Evolutionary conservation across 805 yeast genomes (phyloP), one percentile per base, ranked within the genome.

Genomic region (Lachancea meyersii): DNA sequence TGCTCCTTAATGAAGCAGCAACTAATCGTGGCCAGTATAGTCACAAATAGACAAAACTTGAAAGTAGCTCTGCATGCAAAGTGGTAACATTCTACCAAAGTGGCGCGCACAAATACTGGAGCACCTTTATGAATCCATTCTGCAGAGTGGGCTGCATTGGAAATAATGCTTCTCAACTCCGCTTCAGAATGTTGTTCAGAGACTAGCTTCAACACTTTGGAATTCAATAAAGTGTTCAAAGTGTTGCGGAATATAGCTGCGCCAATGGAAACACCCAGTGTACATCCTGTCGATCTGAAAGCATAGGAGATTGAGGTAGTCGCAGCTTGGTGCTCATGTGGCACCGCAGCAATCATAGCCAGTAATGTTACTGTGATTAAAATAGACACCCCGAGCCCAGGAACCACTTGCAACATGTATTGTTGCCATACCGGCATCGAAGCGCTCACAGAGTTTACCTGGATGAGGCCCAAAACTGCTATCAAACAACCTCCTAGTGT

Each of bases 261-360:
- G 0, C 81, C 82, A 34, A 79, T 58, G 0, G 87, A 68, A 13
- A 86, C 88, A 30, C 95, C 95, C 38, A 86, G 63, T 0, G 93
- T 83, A n/a, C 91, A 82, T 0, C 95, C 95, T 1, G 88, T 80
- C 8, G 91, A 81, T 55, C 95, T 72, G 68, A 84, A 86, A 0
- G 89, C 88, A 60, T 89, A 88, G 56, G 86, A 95, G 45, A 89
- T 84, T 0, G 95, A 85, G 0, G 96, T 88, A 2, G 91, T 82
- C 17, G 87, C 74, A 1, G 96, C 95, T 56, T 82, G 89, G 50
- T 71, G 73, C 44, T 79, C 76, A 30, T 69, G 60, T 2, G 87
- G 86, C 8, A 79, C 88, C 1, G 87, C 79, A 1, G 88, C 83
- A 48, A 82, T 80, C 65, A 81, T 71, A 1, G 87, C 77, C 18